Evolutionary conservation across 2,329 filamentous ascomycete genomes (phyloP).

Genomic region (Emmonsia crescens): DNA sequence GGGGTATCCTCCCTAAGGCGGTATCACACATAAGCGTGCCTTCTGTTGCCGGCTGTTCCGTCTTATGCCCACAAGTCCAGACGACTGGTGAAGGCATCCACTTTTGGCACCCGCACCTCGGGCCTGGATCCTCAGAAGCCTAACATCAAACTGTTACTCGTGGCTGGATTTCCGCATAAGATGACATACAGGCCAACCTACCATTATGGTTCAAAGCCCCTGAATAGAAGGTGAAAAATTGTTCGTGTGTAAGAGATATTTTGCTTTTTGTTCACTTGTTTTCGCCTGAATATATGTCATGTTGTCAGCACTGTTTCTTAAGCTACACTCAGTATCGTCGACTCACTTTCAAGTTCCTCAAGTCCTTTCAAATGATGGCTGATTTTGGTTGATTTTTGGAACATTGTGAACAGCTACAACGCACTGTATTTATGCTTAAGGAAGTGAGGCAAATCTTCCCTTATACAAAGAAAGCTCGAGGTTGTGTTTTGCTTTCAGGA

Average conservation of each 20-base stretch:
- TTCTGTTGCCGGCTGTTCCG: too few species aligned
- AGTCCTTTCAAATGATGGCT: background rate
- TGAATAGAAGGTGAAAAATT: too few species aligned
- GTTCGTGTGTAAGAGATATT: background rate
- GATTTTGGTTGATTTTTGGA: background rate
- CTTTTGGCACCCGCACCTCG: background rate
- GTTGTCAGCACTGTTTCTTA: background rate
- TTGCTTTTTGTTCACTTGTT: background rate
- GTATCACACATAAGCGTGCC: background rate
- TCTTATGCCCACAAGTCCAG: constrained; percentile 4
- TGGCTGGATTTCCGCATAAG: background rate
- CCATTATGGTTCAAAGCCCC: too few species aligned
- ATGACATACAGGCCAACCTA: background rate
- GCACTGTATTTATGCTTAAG: background rate
- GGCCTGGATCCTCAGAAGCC: background rate
- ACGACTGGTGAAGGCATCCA: background rate
- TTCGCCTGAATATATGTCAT: background rate
- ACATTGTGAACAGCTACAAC: background rate
- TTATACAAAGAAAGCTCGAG: too few species aligned
- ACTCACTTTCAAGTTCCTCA: background rate
- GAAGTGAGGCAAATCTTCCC: too few species aligned
- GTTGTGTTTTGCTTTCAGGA: too few species aligned
- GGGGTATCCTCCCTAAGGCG: background rate
- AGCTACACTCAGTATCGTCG: background rate
- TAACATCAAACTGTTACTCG: background rate